Conservation (phyloP, 352 stramenopile species). For the Phytophthora vignae region DNA sequence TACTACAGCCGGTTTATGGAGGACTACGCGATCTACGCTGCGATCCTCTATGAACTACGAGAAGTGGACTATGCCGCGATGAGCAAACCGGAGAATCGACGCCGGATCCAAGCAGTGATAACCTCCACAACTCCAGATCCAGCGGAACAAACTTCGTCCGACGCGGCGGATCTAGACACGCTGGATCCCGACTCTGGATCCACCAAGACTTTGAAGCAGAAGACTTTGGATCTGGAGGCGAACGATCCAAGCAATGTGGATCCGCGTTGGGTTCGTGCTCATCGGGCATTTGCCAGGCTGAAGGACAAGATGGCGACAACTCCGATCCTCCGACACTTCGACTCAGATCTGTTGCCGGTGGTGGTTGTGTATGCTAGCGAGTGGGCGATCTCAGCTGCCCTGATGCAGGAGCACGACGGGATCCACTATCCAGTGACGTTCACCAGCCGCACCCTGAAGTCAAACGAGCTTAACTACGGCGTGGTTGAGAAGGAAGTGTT, state of each 20-base stretch:
- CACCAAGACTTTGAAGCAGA: too few species aligned
- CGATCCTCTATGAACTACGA: too few species aligned
- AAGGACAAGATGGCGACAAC: neutral
- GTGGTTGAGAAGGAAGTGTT: slow-evolving; percentile 11
- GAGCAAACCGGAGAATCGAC: too few species aligned
- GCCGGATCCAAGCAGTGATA: too few species aligned
- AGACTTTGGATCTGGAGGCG: too few species aligned
- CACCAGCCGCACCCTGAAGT: slow-evolving; percentile 14
- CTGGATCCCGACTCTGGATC: too few species aligned
- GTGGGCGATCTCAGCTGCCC: neutral
- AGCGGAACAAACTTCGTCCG: too few species aligned
- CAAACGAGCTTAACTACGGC: slow-evolving; percentile 13
- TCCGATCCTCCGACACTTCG: neutral
- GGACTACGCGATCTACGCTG: too few species aligned
- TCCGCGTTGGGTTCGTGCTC: neutral
- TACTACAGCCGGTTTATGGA: too few species aligned
- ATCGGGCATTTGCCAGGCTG: neutral
- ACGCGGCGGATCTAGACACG: too few species aligned
- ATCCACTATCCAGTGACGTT: slow-evolving; percentile 6
- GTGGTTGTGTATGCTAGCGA: neutral
- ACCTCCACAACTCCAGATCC: too few species aligned
- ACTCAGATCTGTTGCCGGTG: neutral
- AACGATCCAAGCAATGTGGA: neutral
- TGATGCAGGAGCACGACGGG: neutral
- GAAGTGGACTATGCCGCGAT: too few species aligned